phyloP scores from a whole-genome alignment of 352 stramenopile species.

The Plasmopara halstedii region DNA sequence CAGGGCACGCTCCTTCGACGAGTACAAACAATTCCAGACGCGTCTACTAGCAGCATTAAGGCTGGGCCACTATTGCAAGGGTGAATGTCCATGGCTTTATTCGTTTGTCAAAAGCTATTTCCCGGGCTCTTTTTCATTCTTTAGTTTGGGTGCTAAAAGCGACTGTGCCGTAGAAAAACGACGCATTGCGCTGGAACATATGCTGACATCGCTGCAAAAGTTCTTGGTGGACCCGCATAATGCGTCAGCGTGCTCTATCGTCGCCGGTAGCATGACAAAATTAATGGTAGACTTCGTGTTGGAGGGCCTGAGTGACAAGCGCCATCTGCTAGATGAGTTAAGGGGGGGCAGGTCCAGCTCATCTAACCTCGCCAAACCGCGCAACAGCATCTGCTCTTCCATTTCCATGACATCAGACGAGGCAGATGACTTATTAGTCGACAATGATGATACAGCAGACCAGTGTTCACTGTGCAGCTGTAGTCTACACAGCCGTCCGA shows the following conservation, averaged over 20 bases:
- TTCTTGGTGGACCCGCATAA: constrained; percentile 1
- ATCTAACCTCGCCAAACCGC: background rate
- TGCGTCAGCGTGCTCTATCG: background rate
- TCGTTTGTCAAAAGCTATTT: constrained; percentile 1
- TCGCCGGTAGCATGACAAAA: background rate
- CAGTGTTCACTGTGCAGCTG: background rate
- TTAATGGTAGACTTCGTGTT: background rate
- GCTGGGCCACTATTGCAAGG: background rate
- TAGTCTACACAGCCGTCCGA: background rate
- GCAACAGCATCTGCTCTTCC: background rate
- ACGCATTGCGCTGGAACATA: background rate
- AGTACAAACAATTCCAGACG: background rate
- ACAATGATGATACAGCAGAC: background rate
- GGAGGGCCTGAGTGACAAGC: background rate
- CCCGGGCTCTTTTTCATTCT: background rate
- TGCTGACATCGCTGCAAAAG: constrained; percentile 1
- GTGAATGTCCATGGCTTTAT: background rate
- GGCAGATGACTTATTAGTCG: background rate
- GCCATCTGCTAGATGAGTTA: background rate
- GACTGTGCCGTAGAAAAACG: constrained; percentile 1
- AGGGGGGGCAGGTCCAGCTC: background rate
- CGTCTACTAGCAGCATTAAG: background rate
- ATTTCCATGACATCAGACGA: constrained; percentile 1
- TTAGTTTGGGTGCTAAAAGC: background rate
- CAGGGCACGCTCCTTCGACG: constrained; percentile 1